Conservation (phyloP, 2,329 filamentous ascomycete species). For the Scedosporium apiospermum region DNA sequence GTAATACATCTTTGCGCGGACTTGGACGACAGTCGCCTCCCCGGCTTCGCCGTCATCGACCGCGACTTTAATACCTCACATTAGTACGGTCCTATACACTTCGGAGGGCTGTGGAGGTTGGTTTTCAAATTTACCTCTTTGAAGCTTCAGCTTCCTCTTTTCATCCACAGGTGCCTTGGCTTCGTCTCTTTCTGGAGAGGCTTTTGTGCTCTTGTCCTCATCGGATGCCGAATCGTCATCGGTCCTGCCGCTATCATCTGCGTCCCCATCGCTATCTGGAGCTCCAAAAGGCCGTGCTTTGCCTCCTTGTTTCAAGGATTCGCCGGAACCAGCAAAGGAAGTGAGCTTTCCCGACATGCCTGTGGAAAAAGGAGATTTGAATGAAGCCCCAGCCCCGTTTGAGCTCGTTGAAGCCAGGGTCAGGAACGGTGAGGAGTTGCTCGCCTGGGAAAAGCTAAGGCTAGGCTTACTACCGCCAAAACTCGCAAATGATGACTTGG, state of each 20-base stretch:
- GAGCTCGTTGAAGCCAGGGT: conserved; percentile 26
- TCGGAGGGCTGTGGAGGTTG: neutral
- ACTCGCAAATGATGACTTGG: conserved; percentile 21
- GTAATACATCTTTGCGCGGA: conserved; percentile 77
- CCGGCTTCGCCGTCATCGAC: conserved; percentile 82
- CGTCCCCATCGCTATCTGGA: conserved; percentile 55
- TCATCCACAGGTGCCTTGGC: conserved; percentile 40
- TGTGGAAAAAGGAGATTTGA: conserved; percentile 52
- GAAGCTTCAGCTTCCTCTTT: conserved; percentile 56
- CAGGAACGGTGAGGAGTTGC: conserved; percentile 37
- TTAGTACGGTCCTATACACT: neutral
- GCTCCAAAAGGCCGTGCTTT: conserved; percentile 68
- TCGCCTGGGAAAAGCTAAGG: conserved; percentile 36
- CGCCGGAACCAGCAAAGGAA: conserved; percentile 54
- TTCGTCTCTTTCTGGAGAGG: conserved; percentile 45
- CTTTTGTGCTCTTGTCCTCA: conserved; percentile 36
- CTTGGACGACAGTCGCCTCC: conserved; percentile 65
- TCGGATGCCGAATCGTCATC: conserved; percentile 28
- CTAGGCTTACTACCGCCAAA: conserved; percentile 24
- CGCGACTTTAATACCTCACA: conserved; percentile 34
- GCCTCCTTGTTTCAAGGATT: conserved; percentile 46
- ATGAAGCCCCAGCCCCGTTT: conserved; percentile 23
- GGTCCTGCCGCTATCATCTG: conserved; percentile 26
- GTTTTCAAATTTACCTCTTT: conserved; percentile 51
- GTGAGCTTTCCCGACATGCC: conserved; percentile 30